These are phyloP conservation scores for Cryphonectria parasitica DNA, from an alignment of 2,329 filamentous ascomycete species.

Conservation along the genomic window DNA sequence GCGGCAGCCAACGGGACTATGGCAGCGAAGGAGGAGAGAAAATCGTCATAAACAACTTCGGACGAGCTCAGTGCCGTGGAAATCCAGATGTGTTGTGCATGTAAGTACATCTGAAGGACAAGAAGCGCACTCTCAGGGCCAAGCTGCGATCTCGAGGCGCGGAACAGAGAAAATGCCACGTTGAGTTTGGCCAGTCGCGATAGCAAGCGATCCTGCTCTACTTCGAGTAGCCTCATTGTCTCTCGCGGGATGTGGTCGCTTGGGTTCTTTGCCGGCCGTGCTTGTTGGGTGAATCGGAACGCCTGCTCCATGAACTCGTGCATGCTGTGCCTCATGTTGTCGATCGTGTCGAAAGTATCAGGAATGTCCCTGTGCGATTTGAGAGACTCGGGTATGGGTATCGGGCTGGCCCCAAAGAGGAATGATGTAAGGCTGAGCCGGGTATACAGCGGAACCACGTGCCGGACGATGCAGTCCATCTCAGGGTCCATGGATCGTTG, in stretches of 20 bases:
- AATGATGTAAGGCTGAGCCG: conserved; percentile 34
- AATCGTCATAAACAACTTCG: conserved; percentile 40
- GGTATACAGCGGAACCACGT: conserved; percentile 33
- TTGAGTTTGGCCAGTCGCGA: conserved; percentile 38
- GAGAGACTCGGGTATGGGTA: conserved; percentile 42
- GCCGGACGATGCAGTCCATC: conserved; percentile 40
- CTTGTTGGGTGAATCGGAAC: conserved; percentile 42
- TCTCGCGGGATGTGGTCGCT: conserved; percentile 33
- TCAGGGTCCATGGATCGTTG: conserved; percentile 35
- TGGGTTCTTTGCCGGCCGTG: conserved; percentile 34
- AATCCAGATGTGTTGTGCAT: conserved; percentile 39
- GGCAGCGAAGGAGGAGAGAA: conserved; percentile 39
- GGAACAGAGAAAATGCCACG: conserved; percentile 39
- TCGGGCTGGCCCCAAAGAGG: conserved; percentile 39
- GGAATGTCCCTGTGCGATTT: conserved; percentile 40
- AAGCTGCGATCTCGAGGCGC: conserved; percentile 32
- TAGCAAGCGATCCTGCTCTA: conserved; percentile 41
- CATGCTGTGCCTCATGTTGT: conserved; percentile 38
- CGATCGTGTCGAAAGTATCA: conserved; percentile 40
- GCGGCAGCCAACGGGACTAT: conserved; percentile 42
- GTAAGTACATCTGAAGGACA: conserved; percentile 42
- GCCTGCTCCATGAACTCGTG: conserved; percentile 47
- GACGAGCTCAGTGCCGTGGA: conserved; percentile 37
- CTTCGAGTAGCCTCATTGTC: conserved; percentile 35
- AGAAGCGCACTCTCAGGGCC: conserved; percentile 32